Percentiles rank a stretch among this genome's conserved stretches.
Conservation (phyloP, 202 grass and related monocot species). For the Eragrostis tef region DNA sequence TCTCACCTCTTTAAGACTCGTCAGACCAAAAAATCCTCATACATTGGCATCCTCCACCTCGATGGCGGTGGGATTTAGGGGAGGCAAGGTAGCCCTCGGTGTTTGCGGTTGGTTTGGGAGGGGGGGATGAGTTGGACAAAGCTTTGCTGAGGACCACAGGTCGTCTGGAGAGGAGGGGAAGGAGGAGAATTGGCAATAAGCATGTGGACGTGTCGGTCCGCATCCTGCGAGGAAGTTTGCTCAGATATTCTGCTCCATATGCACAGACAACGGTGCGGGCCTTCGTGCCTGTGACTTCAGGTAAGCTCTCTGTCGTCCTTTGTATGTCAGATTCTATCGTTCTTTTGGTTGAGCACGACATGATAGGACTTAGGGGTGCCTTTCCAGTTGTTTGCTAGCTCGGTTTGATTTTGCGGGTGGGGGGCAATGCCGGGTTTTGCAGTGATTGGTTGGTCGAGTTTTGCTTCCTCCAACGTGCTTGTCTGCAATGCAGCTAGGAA, state of each 20-base stretch:
- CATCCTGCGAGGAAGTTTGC: constrained; percentile 40
- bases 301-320: constrained; percentile 50
- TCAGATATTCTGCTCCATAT: constrained; percentile 70
- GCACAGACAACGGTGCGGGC: constrained; percentile 68
- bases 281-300: constrained; percentile 65
- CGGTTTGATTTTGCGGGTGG: not conserved
- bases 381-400: not conserved
- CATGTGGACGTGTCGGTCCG: no score
- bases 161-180: constrained; percentile 30
- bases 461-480: not conserved
- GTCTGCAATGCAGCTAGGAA: not conserved
- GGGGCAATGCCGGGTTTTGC: not conserved
- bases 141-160: not conserved
- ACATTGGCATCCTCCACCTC: not conserved
- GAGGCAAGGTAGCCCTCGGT: not conserved
- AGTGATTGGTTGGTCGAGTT: not conserved
- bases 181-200: not conserved
- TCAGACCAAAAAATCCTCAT: not conserved
- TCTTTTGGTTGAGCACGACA: not conserved
- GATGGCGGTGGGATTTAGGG: not conserved
- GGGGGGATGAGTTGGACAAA: not conserved
- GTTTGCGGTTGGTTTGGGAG: not conserved
- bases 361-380: not conserved
- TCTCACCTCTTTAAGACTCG: no score
- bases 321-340: no score